Evolutionary conservation across 495 filamentous ascomycete species (phyloP), one percentile per base, ranked within the genome.

Genomic region (Daldinia caldariorum): DNA sequence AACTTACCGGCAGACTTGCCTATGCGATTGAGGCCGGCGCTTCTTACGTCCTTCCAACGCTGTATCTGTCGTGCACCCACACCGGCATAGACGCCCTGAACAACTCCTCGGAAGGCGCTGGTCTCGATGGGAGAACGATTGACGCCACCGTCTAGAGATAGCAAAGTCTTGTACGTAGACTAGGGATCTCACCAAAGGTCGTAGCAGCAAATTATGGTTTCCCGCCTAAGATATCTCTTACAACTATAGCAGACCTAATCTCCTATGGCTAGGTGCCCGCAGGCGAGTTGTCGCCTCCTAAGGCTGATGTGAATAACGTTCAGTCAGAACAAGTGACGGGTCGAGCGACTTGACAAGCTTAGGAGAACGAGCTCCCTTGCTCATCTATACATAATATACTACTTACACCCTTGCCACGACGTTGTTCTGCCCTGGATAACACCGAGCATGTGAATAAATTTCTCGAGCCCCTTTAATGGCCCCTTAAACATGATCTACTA

Each of bases 31-130:
- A 89, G 68, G 81, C 81, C 3, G 72, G 72, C 6, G 70, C 80
- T 1, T 89, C n/a, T n/a, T 1, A 85, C 66, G 85, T 87, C 1
- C 74, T 1, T 89, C 0, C 83, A 85, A 85, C 60, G 69, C 75
- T 26, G 86, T 83, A 0, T 70, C 79, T 1, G 74, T 87, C 26
- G 3, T 67, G 84, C 32, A 77, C 66, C 1, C 58, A 85, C 53
- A 73, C 75, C 13, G 84, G 80, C 7, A 81, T 88, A 37, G 76
- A 84, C 1, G 20, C 13, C 4, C 73, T 87, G 73, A 58, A 70
- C 12, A 83, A n/a, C n/a, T n/a, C n/a, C 81, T 3, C 45, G 67
- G 4, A 74, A 67, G 1, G n/a, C 43, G 22, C 20, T 47, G 43
- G 43, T 12, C 43, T 18, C 43, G 16, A 47, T 18, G 43, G 43